These are phyloP conservation scores for Sporothrix dimorphospora DNA, from an alignment of 2,329 filamentous ascomycete genomes.

Conservation along the genomic window DNA sequence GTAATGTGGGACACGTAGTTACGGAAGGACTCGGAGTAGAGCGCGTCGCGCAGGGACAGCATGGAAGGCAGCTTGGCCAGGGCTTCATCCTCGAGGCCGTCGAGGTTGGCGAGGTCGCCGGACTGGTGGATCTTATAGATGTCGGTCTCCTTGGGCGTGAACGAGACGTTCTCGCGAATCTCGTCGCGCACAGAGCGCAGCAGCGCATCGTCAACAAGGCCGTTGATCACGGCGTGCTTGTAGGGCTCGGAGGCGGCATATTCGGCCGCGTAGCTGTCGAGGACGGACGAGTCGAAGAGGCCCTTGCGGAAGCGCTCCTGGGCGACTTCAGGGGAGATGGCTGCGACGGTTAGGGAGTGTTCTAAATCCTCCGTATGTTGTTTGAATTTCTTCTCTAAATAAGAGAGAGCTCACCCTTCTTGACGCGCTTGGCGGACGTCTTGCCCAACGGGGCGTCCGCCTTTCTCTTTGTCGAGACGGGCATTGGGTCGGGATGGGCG, in stretches of 20 bases:
- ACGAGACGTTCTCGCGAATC: constrained; percentile 87
- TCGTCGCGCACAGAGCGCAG: constrained; percentile 86
- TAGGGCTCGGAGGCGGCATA: constrained; percentile 73
- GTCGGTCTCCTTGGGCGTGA: constrained; percentile 98
- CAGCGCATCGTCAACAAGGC: constrained; percentile 77
- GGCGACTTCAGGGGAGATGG: constrained; percentile 53
- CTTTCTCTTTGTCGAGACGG: constrained; percentile 40
- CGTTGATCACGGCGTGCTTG: constrained; percentile 87
- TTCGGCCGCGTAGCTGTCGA: constrained; percentile 61
- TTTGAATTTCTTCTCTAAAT: not conserved
- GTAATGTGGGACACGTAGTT: constrained; percentile 87
- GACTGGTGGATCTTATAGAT: constrained; percentile 99
- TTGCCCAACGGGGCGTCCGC: constrained; percentile 52
- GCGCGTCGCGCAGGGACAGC: constrained; percentile 86
- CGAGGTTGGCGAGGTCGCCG: constrained; percentile 93
- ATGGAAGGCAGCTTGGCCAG: constrained; percentile 85
- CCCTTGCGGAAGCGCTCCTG: constrained; percentile 65
- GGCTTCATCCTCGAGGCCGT: constrained; percentile 85
- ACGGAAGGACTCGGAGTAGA: constrained; percentile 90
- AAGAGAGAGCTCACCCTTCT: constrained; percentile 46
- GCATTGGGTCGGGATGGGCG: not conserved
- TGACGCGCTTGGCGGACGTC: constrained; percentile 54
- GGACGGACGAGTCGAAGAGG: constrained; percentile 64
- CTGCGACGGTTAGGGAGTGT: no score
- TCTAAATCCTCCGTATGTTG: no score